Base-by-base conservation (phyloP, 2,329 filamentous ascomycete genomes). In the Fusarium oligoseptatum region DNA sequence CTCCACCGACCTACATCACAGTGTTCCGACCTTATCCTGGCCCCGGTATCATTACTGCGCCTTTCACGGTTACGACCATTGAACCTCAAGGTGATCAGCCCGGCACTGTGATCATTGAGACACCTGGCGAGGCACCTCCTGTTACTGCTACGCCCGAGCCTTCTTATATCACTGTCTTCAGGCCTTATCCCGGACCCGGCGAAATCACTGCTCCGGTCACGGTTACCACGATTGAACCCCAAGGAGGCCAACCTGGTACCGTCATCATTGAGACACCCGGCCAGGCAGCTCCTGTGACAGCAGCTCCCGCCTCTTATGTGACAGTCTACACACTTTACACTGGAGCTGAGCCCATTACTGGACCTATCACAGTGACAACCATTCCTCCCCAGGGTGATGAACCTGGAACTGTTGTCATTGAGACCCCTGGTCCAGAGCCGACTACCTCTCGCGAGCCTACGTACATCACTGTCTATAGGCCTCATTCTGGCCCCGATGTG, bases 391-490 rank as follows among this genome's bases (percentile, higher is more conserved):
- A 62, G 1, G 67, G 73, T 1, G 69, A 66, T 0, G 45, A 68
- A 12, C 71, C 68, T 1, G 72, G 71, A 1, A 74, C 71, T 11
- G 61, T 74, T 3, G 52, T 74, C 39, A 71, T 74, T 7, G 64
- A 74, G 57, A 74, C 72, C 1, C 72, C 65, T 11, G 60, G 20
- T 45, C 71, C 67, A 15, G 60, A 71, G n/a, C 71, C 67, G 1
- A 17, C 71, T 2, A 36, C 60, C 8, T 64, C 67, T 14, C 39
- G 41, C 5, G 64, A 48, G 10, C 34, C 34, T 20, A 57, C 66
- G 2, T 74, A 74, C n/a, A 39, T 74, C n/a, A 74, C 71, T 4
- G 60, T 74, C 8, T 74, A 71, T 32, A 64, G 60, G 4, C 67
- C 71, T n/a, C 71, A 74, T 17, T 69, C 56, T 6, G 71, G 71